Evolutionary conservation across 176 grass and related monocot genomes (phyloP).

Genomic region (Luzula sylvatica): DNA sequence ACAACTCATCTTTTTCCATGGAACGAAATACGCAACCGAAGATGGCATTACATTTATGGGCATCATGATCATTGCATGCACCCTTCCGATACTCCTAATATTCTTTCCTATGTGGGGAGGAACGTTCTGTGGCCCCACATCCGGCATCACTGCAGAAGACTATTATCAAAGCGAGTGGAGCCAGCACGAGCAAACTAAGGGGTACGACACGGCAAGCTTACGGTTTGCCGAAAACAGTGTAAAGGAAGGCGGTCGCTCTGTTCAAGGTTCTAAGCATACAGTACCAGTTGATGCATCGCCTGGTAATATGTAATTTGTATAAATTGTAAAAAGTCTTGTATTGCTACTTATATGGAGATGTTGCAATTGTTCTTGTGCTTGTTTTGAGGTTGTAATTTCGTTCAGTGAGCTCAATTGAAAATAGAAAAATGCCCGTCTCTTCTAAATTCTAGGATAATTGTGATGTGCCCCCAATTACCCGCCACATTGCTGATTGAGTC

Average conservation of each 20-base stretch:
- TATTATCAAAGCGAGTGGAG: constrained; percentile 82
- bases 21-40: constrained; percentile 51
- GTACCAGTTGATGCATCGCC: constrained; percentile 41
- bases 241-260: constrained; percentile 28
- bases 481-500: too few relatives aligned
- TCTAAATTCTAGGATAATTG: too few relatives aligned
- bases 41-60: constrained; percentile 89
- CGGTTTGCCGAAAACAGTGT: constrained; percentile 79
- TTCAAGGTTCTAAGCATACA: constrained; percentile 23
- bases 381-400: too few relatives aligned
- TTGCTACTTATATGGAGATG: too few relatives aligned
- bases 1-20: constrained; percentile 88
- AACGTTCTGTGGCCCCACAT: constrained; percentile 24
- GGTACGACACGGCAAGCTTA: constrained; percentile 21
- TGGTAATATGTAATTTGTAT: constrained; percentile 23
- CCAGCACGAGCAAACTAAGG: constrained; percentile 35
- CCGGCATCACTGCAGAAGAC: constrained; percentile 41
- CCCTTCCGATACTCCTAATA: constrained; percentile 50
- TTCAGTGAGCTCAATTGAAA: too few relatives aligned
- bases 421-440: too few relatives aligned
- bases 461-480: too few relatives aligned
- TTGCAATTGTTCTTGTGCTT: too few relatives aligned
- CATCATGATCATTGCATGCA: constrained; percentile 80
- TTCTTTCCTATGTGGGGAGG: constrained; percentile 87
- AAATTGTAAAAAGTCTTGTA: too few relatives aligned